These are phyloP conservation scores for Straminergon stramineum DNA, from an alignment of 225 moss, liverwort and hornwort genomes.

Conservation along the genomic window DNA sequence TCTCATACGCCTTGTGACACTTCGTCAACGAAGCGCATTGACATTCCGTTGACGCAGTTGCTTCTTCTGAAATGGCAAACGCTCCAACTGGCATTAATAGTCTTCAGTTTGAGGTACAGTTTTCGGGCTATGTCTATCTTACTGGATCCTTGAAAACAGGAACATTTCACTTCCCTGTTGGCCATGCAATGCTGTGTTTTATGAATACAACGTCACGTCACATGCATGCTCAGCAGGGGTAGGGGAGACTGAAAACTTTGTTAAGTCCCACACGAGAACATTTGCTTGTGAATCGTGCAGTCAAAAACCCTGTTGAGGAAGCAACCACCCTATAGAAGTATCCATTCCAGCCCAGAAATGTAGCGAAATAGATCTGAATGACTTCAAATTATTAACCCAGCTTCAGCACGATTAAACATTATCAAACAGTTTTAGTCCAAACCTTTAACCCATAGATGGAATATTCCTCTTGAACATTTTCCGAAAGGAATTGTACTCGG, in stretches of 20 bases:
- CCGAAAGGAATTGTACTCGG: not conserved
- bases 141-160: not conserved
- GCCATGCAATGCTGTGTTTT: not conserved
- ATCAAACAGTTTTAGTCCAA: no score
- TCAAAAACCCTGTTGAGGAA: not conserved
- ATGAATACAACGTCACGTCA: not conserved
- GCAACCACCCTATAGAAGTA: not conserved
- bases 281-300: not conserved
- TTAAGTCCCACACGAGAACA: not conserved
- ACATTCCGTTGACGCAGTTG: not conserved
- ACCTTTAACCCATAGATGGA: no score
- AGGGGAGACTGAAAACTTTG: not conserved
- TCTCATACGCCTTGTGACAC: not conserved
- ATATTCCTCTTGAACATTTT: no score
- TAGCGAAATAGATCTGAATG: not conserved
- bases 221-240: not conserved
- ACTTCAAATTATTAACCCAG: not conserved
- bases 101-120: not conserved
- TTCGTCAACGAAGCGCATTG: conserved; percentile 9
- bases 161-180: not conserved
- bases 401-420: not conserved
- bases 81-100: not conserved
- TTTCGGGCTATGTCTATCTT: not conserved
- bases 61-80: not conserved
- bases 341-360: not conserved